Percentiles rank a stretch among this genome's conserved stretches.
phyloP scores from a whole-genome alignment of 192 early-diverging fungal species.

The Entomortierella chlamydospora region DNA sequence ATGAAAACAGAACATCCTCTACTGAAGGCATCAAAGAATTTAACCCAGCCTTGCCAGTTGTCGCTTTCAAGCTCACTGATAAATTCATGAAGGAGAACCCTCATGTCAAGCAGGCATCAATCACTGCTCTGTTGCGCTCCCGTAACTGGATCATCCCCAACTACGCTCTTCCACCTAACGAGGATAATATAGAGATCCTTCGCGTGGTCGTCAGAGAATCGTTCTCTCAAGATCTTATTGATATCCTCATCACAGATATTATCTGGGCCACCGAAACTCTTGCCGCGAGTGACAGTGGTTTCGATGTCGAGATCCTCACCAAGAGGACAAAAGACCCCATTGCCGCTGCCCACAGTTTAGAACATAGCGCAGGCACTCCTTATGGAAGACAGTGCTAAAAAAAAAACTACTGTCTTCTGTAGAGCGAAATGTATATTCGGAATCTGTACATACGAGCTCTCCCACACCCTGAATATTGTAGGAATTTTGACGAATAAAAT shows the following conservation, averaged over 20 bases:
- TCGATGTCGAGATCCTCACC: background rate
- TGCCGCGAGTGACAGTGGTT: background rate
- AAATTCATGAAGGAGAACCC: constrained; percentile 63
- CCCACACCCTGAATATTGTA: too few species aligned
- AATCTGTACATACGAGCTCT: too few species aligned
- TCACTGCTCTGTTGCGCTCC: constrained; percentile 68
- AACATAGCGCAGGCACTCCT: background rate
- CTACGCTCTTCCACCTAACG: constrained; percentile 73
- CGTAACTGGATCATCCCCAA: constrained; percentile 84
- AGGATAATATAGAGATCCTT: constrained; percentile 62
- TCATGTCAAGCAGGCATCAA: constrained; percentile 63
- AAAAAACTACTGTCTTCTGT: background rate
- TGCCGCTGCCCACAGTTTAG: background rate
- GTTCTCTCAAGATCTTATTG: constrained; percentile 63
- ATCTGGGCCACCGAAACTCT: constrained; percentile 58
- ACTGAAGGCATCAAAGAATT: constrained; percentile 21
- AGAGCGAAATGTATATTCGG: too few species aligned
- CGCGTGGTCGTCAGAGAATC: constrained; percentile 78
- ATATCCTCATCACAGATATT: constrained; percentile 61
- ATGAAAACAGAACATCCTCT: constrained; percentile 42
- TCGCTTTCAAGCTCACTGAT: constrained; percentile 72
- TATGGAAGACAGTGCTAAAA: background rate
- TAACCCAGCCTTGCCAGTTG: constrained; percentile 70
- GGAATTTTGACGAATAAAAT: too few species aligned
- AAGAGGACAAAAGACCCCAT: background rate